Evolutionary conservation across 306 rosid species (phyloP).

Genomic region (Trifolium fragiferum): DNA sequence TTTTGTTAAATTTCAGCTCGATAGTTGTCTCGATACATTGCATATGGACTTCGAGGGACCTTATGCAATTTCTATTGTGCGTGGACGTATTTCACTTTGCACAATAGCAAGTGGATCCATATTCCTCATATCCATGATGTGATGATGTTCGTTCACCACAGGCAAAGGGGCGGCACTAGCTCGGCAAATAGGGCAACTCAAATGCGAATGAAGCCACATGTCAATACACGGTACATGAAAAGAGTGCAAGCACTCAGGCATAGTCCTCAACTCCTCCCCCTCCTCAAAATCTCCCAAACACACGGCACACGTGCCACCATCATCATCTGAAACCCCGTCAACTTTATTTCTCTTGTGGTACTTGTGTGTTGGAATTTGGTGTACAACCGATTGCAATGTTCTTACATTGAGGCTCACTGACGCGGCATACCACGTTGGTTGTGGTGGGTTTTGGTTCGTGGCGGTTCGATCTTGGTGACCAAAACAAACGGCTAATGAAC

Average conservation of each 20-base stretch:
- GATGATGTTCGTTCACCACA: neutral
- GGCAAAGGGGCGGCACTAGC: conserved; percentile 44
- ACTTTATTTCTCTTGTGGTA: conserved; percentile 41
- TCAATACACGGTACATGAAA: conserved; percentile 71
- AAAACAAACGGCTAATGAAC: conserved; percentile 45
- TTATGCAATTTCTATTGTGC: no score
- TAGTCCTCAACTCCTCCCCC: conserved; percentile 58
- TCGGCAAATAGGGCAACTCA: conserved; percentile 67
- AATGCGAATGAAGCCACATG: conserved; percentile 64
- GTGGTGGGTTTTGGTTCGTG: neutral
- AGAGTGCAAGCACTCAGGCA: conserved; percentile 72
- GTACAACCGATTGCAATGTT: conserved; percentile 3
- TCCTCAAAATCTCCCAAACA: conserved; percentile 73
- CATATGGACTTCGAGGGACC: no score
- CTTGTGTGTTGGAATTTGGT: conserved; percentile 54
- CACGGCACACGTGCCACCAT: conserved; percentile 56
- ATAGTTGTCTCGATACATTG: no score
- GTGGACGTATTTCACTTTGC: neutral
- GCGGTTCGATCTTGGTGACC: conserved; percentile 11
- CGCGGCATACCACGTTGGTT: neutral
- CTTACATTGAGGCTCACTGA: neutral
- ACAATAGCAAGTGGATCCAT: conserved; percentile 8
- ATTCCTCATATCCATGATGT: neutral
- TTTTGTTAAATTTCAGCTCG: no score
- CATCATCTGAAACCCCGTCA: conserved; percentile 6